A percentile compares a stretch with the other conserved stretches of the same genome.
Conservation (phyloP, 306 rosid species). For the Dalbergia cochinchinensis region DNA sequence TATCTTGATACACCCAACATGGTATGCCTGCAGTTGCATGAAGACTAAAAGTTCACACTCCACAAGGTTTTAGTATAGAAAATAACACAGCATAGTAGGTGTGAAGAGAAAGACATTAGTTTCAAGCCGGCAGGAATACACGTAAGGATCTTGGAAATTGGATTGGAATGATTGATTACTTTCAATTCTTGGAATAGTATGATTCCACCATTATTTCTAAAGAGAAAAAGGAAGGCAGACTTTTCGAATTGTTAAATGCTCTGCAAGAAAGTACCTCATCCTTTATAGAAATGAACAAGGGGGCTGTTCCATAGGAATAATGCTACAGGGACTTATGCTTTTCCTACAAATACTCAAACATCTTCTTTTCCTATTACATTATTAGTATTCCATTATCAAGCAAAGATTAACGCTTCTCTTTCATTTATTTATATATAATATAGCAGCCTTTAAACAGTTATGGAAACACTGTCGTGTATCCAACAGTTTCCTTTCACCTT, state of each 20-base stretch:
- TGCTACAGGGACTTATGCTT: slow-evolving; percentile 38
- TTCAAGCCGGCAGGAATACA: slow-evolving; percentile 37
- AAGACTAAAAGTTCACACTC: slow-evolving; percentile 17
- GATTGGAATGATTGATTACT: slow-evolving; percentile 37
- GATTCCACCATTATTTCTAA: slow-evolving; percentile 31
- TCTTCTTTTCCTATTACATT: not conserved
- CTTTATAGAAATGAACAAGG: slow-evolving; percentile 31
- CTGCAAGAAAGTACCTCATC: slow-evolving; percentile 28
- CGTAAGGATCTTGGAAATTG: slow-evolving; percentile 37
- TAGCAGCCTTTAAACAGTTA: slow-evolving; percentile 24
- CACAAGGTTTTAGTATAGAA: slow-evolving; percentile 15
- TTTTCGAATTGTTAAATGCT: slow-evolving; percentile 41
- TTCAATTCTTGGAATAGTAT: slow-evolving; percentile 13
- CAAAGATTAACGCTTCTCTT: slow-evolving; percentile 27
- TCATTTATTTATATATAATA: slow-evolving; percentile 13
- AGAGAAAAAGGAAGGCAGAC: slow-evolving; percentile 14
- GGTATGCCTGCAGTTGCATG: slow-evolving; percentile 1
- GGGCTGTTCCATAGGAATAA: slow-evolving; percentile 34
- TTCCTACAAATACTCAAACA: slow-evolving; percentile 27
- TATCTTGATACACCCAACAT: not conserved
- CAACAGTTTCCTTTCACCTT: slow-evolving; percentile 10
- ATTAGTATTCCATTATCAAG: slow-evolving; percentile 26
- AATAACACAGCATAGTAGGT: slow-evolving; percentile 17
- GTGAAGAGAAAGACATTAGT: slow-evolving; percentile 23
- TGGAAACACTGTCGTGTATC: not conserved